Evolutionary conservation across 2,329 filamentous ascomycete genomes (phyloP).

Genomic region (Trichoderma cornu-damae): DNA sequence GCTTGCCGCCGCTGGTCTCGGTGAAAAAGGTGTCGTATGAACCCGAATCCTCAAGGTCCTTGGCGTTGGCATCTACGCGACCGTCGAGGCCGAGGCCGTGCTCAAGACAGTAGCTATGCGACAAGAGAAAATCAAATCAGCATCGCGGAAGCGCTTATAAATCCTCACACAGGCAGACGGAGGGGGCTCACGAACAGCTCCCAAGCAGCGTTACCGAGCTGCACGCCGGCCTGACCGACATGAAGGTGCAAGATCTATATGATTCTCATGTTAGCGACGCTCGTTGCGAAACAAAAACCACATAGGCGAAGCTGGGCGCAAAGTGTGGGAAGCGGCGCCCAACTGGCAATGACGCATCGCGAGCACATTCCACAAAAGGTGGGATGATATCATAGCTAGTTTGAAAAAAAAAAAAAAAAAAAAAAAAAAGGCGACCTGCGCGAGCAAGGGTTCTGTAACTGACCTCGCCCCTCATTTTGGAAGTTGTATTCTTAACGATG

Average conservation of each 20-base stretch:
- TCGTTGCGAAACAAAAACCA: not conserved
- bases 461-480: conserved; percentile 55
- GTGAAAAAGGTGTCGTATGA: conserved; percentile 71
- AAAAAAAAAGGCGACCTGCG: not conserved
- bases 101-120: conserved; percentile 62
- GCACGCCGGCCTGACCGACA: conserved; percentile 64
- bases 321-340: conserved; percentile 7
- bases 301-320: not conserved
- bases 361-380: not conserved
- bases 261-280: conserved; percentile 4
- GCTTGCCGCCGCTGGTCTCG: conserved; percentile 66
- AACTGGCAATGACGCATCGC: not conserved
- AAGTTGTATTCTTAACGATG: not conserved
- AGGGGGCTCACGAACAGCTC: conserved; percentile 59
- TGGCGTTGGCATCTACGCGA: conserved; percentile 55
- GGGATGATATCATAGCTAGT: conserved; percentile 3
- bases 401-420: too few species aligned
- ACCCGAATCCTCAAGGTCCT: conserved; percentile 56
- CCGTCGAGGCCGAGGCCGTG: conserved; percentile 64
- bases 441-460: conserved; percentile 32
- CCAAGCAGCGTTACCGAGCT: conserved; percentile 71
- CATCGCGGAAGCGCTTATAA: conserved; percentile 22
- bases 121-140: conserved; percentile 19
- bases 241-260: conserved; percentile 58
- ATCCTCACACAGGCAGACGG: conserved; percentile 11